Base-by-base conservation (phyloP, 2,329 filamentous ascomycete genomes). In the Scytalidium sp. region DNA sequence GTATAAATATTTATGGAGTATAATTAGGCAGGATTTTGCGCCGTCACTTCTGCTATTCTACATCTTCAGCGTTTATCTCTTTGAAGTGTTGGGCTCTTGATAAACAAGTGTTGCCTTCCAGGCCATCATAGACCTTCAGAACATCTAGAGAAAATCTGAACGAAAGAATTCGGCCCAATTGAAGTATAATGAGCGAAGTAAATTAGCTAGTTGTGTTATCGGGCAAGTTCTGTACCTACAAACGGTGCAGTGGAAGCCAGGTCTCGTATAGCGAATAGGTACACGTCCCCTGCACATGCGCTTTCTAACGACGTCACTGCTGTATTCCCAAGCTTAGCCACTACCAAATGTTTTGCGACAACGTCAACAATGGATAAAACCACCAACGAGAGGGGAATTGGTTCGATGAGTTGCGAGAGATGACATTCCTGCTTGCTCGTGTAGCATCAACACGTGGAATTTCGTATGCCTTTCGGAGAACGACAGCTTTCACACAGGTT, bases 391-490 rank as follows among this genome's bases (percentile, higher is more conserved):
- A 15, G 11, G 17, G 32, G 8, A 36, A 36, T 36, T 15, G 13
- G 17, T 36, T 52, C 45, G 25, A 40, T 43, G 51, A 47, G 40
- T 19, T 19, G 36, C 20, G 44, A 52, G 57, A 55, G 50, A 64
- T 63, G 62, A 62, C 56, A 56, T 47, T 56, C 49, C 44, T 55
- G 49, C 27, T 56, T 52, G 44, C 57, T 59, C 58, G 58, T 57
- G 57, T 54, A 55, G 52, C 55, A 45, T 50, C 52, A 52, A 62
- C 50, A 61, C 62, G 56, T 50, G 46, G 7, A 4, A 15, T n/a
- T 15, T 36, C 17, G 17, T 36, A n/a, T 15, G 25, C 13, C 13
- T n/a, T n/a, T n/a, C n/a, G n/a, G n/a, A n/a, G n/a, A n/a, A n/a
- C n/a, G n/a, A n/a, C n/a, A n/a, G n/a, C n/a, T n/a, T n/a, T n/a